A percentile compares a stretch with the other conserved stretches of the same genome.
Evolutionary conservation across 495 filamentous ascomycete genomes (phyloP).

Genomic region (Neurospora sp.): DNA sequence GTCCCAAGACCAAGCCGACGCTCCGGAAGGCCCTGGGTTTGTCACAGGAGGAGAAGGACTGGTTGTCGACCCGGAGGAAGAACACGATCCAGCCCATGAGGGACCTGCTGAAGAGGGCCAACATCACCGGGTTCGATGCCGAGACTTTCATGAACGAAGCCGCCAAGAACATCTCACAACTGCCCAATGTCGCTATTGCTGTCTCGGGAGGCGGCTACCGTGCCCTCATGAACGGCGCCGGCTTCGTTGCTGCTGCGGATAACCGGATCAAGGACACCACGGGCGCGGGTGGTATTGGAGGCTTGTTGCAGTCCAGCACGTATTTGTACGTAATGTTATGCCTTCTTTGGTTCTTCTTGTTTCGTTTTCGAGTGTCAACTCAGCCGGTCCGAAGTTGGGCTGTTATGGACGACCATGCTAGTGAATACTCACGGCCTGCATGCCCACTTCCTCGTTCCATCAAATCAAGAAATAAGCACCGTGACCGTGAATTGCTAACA

Average conservation of each 20-base stretch:
- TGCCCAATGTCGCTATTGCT: constrained; percentile 59
- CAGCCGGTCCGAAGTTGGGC: not conserved
- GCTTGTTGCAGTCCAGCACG: constrained; percentile 72
- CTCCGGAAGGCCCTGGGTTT: constrained; percentile 44
- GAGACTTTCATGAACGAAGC: constrained; percentile 52
- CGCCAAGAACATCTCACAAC: constrained; percentile 46
- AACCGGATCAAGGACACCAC: constrained; percentile 59
- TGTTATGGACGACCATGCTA: not conserved
- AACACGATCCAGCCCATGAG: constrained; percentile 58
- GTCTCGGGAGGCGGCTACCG: constrained; percentile 69
- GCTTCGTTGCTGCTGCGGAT: constrained; percentile 78
- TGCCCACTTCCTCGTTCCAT: not conserved
- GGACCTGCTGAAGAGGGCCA: constrained; percentile 60
- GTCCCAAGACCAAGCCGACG: constrained; percentile 37
- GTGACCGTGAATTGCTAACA: constrained; percentile 2
- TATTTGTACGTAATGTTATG: constrained; percentile 43
- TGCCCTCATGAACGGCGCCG: constrained; percentile 82
- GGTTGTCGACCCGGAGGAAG: constrained; percentile 45
- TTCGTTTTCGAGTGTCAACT: not conserved
- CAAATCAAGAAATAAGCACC: not conserved
- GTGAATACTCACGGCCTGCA: not conserved
- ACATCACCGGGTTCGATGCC: constrained; percentile 70
- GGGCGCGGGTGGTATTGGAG: constrained; percentile 62
- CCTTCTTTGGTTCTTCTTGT: not conserved
- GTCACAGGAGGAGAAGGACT: constrained; percentile 58